Base-by-base conservation (phyloP, 2,329 filamentous ascomycete genomes). In the Tolypocladium amazonense region DNA sequence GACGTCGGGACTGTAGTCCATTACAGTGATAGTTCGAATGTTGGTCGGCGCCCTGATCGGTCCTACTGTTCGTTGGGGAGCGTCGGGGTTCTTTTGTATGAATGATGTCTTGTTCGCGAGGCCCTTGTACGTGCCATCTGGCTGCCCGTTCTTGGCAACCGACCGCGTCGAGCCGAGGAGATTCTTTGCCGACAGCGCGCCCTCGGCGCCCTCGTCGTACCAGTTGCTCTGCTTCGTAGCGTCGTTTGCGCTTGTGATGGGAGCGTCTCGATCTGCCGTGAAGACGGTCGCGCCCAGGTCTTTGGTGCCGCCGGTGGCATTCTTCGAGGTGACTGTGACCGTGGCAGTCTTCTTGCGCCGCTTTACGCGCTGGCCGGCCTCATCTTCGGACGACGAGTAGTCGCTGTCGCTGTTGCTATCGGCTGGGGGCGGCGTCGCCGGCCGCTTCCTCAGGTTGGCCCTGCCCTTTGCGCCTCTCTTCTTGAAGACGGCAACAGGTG, bases 1-100 rank as follows among this genome's bases (percentile, higher is more conserved):
- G 0, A 96, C 89, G 65, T 97, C 93, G 0, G 93, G 91, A 0
- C 89, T 88, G 70, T 90, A 97, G 70, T 99, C 94, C 38, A 86
- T 96, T 8, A 93, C 83, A 0, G 92, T 97, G 64, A 96, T 88
- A 2, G 89, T 96, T 57, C 94, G 86, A 59, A 99, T 87, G 68
- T 97, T 97, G 1, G 90, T 89, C 0, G 93, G 83, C 1, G 89
- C 88, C 73, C 96, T 96, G 62, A 95, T 82, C 0, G 94, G 94
- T 0, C 94, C 94, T 37, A 96, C 88, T 41, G 83, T 80, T 63
- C 86, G 82, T 35, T 75, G 77, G 2, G 86, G 84, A 9, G 88
- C 87, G 70, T 95, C 82, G 23, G 89, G 86, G 66, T 93, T 93
- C 76, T 88, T 92, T 67, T 88, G 83, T 62, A 96, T 89, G 71